phyloP scores from a whole-genome alignment of 805 yeast genomes.

The Ogataea haglerorum region DNA sequence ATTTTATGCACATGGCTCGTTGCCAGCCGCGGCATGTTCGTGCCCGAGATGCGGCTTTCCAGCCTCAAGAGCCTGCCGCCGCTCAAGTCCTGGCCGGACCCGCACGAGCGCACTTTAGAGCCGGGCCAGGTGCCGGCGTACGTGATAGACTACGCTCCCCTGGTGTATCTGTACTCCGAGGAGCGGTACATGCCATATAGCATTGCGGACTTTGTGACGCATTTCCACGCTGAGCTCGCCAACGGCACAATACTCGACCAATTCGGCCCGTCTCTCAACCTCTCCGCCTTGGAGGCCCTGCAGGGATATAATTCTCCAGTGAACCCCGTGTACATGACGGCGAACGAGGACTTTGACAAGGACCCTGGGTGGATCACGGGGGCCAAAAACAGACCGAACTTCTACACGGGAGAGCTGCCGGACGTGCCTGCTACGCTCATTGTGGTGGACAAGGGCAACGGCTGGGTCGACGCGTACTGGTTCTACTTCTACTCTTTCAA shows the following conservation, averaged over 20 bases:
- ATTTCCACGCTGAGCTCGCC: constrained; percentile 55
- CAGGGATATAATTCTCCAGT: constrained; percentile 30
- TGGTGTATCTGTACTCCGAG: constrained; percentile 84
- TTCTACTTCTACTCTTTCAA: constrained; percentile 93
- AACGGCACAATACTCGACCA: constrained; percentile 43
- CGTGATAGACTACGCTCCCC: constrained; percentile 65
- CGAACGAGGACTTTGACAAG: constrained; percentile 63
- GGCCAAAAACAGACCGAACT: constrained; percentile 57
- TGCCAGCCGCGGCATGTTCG: background rate
- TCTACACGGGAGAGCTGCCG: constrained; percentile 64
- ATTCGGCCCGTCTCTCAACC: constrained; percentile 22
- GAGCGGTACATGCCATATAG: constrained; percentile 86
- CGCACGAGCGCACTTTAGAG: constrained; percentile 36
- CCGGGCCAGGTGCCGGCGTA: constrained; percentile 62
- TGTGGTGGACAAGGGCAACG: constrained; percentile 89
- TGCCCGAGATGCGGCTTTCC: background rate
- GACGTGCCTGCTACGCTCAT: constrained; percentile 79
- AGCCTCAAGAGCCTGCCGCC: constrained; percentile 35
- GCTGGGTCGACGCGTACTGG: constrained; percentile 95
- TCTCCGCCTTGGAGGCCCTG: constrained; percentile 36
- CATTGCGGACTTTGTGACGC: constrained; percentile 60
- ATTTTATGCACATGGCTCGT: background rate
- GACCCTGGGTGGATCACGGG: constrained; percentile 91
- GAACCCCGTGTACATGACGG: constrained; percentile 51
- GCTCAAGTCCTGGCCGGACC: constrained; percentile 31